phyloP scores from a whole-genome alignment of 225 moss, liverwort and hornwort species.

The Bryoerythrophyllum caledonicum region DNA sequence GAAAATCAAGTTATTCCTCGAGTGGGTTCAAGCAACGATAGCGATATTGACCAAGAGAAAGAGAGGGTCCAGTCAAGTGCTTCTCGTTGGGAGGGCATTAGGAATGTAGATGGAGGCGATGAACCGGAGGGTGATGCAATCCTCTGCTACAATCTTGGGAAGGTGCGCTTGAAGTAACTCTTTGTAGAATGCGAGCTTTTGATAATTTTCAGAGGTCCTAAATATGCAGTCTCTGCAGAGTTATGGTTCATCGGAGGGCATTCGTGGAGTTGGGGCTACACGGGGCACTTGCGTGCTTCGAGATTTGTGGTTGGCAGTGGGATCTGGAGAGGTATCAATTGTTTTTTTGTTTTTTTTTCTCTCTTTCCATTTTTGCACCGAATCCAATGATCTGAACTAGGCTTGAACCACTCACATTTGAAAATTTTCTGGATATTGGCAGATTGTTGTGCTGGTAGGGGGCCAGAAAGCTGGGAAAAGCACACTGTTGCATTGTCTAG shows the following conservation, averaged over 20 bases:
- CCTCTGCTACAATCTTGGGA: conserved; percentile 77
- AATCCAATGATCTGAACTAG: background rate
- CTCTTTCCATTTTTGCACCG: background rate
- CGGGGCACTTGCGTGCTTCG: conserved; percentile 47
- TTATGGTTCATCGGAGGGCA: conserved; percentile 47
- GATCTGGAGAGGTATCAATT: conserved; percentile 71
- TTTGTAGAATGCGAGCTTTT: conserved; percentile 10
- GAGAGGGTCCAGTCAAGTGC: conserved; percentile 72
- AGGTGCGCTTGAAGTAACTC: conserved; percentile 49
- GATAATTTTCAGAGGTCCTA: conserved; percentile 15
- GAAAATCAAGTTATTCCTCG: conserved; percentile 31
- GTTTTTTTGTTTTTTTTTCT: background rate
- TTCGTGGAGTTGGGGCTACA: conserved; percentile 40
- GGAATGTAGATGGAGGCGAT: conserved; percentile 63
- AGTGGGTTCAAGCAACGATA: conserved; percentile 51
- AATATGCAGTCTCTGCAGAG: conserved; percentile 49
- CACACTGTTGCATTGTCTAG: conserved; percentile 68
- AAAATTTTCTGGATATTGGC: conserved; percentile 26
- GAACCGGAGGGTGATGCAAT: conserved; percentile 80
- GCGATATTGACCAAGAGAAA: conserved; percentile 70
- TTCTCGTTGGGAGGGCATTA: conserved; percentile 72
- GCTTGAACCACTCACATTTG: conserved; percentile 18
- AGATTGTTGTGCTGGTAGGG: conserved; percentile 86
- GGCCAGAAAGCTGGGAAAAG: conserved; percentile 83
- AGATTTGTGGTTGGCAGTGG: conserved; percentile 86